Evolutionary conservation across 345 rosid genomes (phyloP).

Genomic region (Ceriops tagal): DNA sequence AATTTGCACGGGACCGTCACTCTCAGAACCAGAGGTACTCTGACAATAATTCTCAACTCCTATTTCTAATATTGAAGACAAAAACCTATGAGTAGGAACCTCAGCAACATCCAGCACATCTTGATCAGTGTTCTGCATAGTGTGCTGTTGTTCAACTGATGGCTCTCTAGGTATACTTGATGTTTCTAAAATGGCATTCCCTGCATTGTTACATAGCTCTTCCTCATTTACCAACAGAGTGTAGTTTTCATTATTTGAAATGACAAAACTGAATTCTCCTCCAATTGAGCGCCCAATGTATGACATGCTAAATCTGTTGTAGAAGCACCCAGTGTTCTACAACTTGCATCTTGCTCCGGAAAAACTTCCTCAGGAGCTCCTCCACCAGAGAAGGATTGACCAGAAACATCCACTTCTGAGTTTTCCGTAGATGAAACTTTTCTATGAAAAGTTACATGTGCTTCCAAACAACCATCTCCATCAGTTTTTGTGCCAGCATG

Average conservation of each 20-base stretch:
- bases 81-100: slow-evolving; percentile 34
- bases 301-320: slow-evolving; percentile 30
- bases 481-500: slow-evolving; percentile 30
- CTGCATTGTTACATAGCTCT: slow-evolving; percentile 31
- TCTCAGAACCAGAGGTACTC: slow-evolving; percentile 32
- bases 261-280: slow-evolving; percentile 32
- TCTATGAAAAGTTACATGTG: slow-evolving; percentile 34
- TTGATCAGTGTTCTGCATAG: slow-evolving; percentile 13
- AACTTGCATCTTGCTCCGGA: slow-evolving; percentile 27
- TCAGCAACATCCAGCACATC: slow-evolving; percentile 39
- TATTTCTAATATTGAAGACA: slow-evolving; percentile 58
- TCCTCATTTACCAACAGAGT: slow-evolving; percentile 39
- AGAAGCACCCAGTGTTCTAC: slow-evolving; percentile 38
- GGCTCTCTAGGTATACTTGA: slow-evolving; percentile 34
- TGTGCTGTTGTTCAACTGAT: slow-evolving; percentile 29
- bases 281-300: slow-evolving; percentile 30
- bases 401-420: slow-evolving; percentile 27
- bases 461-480: slow-evolving; percentile 30
- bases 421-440: slow-evolving; percentile 31
- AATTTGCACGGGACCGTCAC: slow-evolving; percentile 34
- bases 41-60: slow-evolving; percentile 43
- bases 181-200: slow-evolving; percentile 35
- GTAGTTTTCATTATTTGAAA: slow-evolving; percentile 23
- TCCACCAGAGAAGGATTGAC: slow-evolving; percentile 21
- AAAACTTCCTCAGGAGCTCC: slow-evolving; percentile 22